Conservation (phyloP, 1,284 basidiomycete genomes). For the Ustilago hordei region DNA sequence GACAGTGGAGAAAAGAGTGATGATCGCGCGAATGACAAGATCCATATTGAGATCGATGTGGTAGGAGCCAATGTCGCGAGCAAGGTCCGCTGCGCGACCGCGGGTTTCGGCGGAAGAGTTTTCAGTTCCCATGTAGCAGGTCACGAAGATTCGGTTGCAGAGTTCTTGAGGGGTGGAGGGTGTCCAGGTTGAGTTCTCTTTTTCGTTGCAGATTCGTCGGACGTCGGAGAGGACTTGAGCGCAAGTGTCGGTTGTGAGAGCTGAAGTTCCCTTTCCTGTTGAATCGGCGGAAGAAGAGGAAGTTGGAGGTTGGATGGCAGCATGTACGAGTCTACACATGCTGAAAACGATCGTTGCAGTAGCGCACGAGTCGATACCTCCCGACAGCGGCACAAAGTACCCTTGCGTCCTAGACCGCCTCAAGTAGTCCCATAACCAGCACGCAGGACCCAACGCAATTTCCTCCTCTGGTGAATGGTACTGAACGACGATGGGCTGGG, state of each 20-base stretch:
- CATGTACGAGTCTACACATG: conserved; percentile 90
- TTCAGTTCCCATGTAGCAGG: conserved; percentile 99
- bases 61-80: conserved; percentile 83
- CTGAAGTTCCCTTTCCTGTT: conserved; percentile 2
- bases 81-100: conserved; percentile 84
- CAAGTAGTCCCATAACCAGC: conserved; percentile 99
- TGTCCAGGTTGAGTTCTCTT: conserved; percentile 81
- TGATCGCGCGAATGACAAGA: conserved; percentile 83
- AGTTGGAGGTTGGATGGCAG: conserved; percentile 72
- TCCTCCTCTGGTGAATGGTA: conserved; percentile 95
- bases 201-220: conserved; percentile 85
- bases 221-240: conserved; percentile 90
- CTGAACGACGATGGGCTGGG: conserved; percentile 73
- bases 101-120: conserved; percentile 91
- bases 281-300: not conserved
- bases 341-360: conserved; percentile 94
- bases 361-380: conserved; percentile 97
- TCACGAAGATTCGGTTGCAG: conserved; percentile 88
- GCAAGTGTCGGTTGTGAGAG: conserved; percentile 72
- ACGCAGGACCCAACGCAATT: conserved; percentile 97
- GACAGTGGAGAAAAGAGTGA: conserved; percentile 84
- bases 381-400: conserved; percentile 94
- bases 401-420: conserved; percentile 92
- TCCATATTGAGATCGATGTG: conserved; percentile 98
- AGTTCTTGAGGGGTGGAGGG: conserved; percentile 90